These are phyloP conservation scores for Arxiozyma telluris DNA, from an alignment of 1,139 yeast genomes.

Conservation along the genomic window DNA sequence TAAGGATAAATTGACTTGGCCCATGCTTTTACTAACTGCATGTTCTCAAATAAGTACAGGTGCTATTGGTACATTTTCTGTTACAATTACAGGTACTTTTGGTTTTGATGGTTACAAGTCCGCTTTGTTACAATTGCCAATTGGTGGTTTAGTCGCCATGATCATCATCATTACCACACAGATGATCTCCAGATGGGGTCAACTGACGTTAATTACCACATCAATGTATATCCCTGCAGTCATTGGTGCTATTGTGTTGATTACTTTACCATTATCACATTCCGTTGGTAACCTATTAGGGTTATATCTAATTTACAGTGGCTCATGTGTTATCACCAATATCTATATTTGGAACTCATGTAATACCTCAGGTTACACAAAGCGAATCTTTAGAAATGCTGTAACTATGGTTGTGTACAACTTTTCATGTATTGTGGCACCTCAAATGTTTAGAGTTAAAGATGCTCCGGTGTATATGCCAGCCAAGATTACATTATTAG, in stretches of 20 bases:
- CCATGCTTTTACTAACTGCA: constrained; percentile 31
- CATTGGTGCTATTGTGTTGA: constrained; percentile 39
- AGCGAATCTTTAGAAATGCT: constrained; percentile 53
- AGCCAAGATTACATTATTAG: constrained; percentile 42
- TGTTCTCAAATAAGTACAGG: constrained; percentile 38
- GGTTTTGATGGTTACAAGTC: constrained; percentile 37
- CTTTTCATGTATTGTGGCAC: constrained; percentile 62
- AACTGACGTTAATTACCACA: constrained; percentile 23
- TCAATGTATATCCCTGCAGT: constrained; percentile 32
- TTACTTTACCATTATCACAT: constrained; percentile 34
- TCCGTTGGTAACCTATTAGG: constrained; percentile 32
- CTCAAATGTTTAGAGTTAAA: constrained; percentile 49
- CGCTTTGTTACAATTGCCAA: constrained; percentile 38
- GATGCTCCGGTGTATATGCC: constrained; percentile 48
- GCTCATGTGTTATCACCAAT: constrained; percentile 35
- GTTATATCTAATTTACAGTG: constrained; percentile 34
- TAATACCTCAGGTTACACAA: constrained; percentile 66
- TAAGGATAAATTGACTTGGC: constrained; percentile 42
- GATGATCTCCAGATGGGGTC: constrained; percentile 27
- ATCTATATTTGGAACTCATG: constrained; percentile 32
- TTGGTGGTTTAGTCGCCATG: constrained; percentile 37
- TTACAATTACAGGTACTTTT: constrained; percentile 40
- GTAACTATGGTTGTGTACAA: constrained; percentile 54
- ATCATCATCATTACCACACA: constrained; percentile 29
- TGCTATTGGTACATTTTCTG: constrained; percentile 40